phyloP scores from a whole-genome alignment of 805 yeast genomes.

The Sugiyamaella valdiviana region DNA sequence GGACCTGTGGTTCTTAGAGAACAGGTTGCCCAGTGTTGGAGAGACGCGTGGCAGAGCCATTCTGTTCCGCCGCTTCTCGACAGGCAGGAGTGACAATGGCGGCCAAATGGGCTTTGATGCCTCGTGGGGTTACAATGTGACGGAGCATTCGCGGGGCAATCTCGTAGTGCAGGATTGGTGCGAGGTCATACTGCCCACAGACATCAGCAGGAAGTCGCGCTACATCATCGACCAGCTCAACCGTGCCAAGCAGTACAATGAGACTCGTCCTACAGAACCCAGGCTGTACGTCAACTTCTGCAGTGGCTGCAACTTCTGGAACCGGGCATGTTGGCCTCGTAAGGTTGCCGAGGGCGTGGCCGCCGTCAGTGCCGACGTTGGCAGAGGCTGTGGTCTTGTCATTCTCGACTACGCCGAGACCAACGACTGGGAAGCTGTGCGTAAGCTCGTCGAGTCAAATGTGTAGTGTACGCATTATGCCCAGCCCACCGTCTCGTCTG shows the following conservation, averaged over 20 bases:
- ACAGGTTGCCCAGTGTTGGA: slow-evolving; percentile 50
- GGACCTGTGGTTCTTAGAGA: slow-evolving; percentile 55
- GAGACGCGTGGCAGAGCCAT: slow-evolving; percentile 63
- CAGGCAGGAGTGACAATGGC: slow-evolving; percentile 36
- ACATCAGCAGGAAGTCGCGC: slow-evolving; percentile 49
- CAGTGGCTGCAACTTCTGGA: slow-evolving; percentile 66
- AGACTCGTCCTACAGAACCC: slow-evolving; percentile 34
- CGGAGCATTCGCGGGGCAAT: slow-evolving; percentile 56
- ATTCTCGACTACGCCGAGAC: slow-evolving; percentile 62
- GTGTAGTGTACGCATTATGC: not conserved
- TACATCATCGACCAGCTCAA: slow-evolving; percentile 52
- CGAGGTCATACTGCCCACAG: slow-evolving; percentile 49
- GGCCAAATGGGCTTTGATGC: slow-evolving; percentile 60
- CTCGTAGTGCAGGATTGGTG: slow-evolving; percentile 70
- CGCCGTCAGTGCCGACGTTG: slow-evolving; percentile 17
- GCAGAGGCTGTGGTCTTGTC: slow-evolving; percentile 55
- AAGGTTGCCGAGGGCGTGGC: slow-evolving; percentile 42
- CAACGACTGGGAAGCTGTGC: slow-evolving; percentile 53
- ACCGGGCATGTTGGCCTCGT: slow-evolving; percentile 69
- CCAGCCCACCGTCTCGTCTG: too few relatives aligned
- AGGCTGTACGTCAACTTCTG: slow-evolving; percentile 68
- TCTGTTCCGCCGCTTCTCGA: slow-evolving; percentile 68
- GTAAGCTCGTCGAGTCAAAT: slow-evolving; percentile 35
- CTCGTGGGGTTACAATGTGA: slow-evolving; percentile 60
- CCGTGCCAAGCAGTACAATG: slow-evolving; percentile 46